Evolutionary conservation across 1,139 yeast species (phyloP), one percentile per base, ranked within the genome.

Genomic region (Taiozyma sp.): DNA sequence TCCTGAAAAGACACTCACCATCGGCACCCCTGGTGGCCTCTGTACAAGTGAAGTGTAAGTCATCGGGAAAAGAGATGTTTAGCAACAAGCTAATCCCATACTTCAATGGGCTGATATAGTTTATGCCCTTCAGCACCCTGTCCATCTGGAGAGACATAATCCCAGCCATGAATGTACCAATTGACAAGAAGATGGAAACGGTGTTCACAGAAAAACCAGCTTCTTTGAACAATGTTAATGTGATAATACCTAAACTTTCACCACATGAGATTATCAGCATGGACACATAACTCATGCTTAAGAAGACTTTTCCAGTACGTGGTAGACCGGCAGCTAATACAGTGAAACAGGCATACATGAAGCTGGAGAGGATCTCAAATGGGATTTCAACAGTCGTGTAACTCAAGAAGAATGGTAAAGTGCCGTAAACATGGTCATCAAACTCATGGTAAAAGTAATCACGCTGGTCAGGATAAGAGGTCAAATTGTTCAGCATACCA

Each of bases 81-180:
- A 46, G 76, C 67, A 45, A 51, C 80, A 83, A 42, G 80, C 83
- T 7, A 80, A 85, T 43, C 2, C 57, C 58, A 65, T 86, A 90
- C 60, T 85, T 86, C 62, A 86, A 70, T 1, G 96, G 96, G 51
- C 85, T 86, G 6, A 86, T 60, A 71, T 82, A 90, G 66, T 88
- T 89, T 65, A 87, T 69, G 0, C 83, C 96, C 58, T 76, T 74
- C 61, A 89, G 75, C 50, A 90, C 81, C 1, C 69, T 70, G 16
- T 89, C 90, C 86, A 89, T 81, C 34, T 84, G 75, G 57, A 88
- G 70, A 0, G 96, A 86, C 84, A 90, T 78, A 4, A 92, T 73
- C 8, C 96, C 97, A 3, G 90, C 89, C 95, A 90, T 87, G 60
- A 87, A 81, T 23, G 87, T 79, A 4, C 93, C 95, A 52, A 89